Conservation (phyloP, 495 filamentous ascomycete species). For the Neurospora cerealis region DNA sequence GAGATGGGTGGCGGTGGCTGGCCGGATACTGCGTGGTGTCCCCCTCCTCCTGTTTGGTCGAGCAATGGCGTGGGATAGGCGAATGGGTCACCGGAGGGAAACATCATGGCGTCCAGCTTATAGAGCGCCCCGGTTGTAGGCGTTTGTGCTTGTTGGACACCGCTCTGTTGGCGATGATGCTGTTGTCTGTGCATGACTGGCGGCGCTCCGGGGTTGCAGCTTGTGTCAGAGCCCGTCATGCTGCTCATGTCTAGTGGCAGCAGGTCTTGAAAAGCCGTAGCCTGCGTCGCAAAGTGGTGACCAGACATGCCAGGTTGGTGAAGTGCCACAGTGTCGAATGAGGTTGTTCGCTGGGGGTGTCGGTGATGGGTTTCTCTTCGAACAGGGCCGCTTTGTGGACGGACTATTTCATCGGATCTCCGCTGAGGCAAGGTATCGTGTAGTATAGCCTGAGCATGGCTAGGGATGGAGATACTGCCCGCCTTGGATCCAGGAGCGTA, state of each 20-base stretch:
- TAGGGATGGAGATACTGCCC: constrained; percentile 14
- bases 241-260: constrained; percentile 20
- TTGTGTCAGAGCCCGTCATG: constrained; percentile 6
- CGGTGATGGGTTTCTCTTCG: constrained; percentile 10
- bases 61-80: constrained; percentile 80
- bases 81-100: constrained; percentile 81
- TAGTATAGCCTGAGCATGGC: constrained; percentile 12
- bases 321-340: constrained; percentile 23
- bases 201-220: constrained; percentile 16
- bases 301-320: constrained; percentile 15
- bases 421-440: constrained; percentile 18
- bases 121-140: constrained; percentile 38
- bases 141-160: constrained; percentile 20
- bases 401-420: constrained; percentile 43
- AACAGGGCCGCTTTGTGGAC: constrained; percentile 17
- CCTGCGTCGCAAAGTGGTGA: constrained; percentile 15
- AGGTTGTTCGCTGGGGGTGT: constrained; percentile 20
- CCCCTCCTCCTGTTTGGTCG: constrained; percentile 28
- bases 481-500: constrained; percentile 40
- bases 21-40: constrained; percentile 8
- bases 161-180: constrained; percentile 7
- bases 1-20: constrained; percentile 4
- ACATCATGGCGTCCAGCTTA: constrained; percentile 84
- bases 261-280: constrained; percentile 16
- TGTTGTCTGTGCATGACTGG: constrained; percentile 10